Percentiles rank a stretch among this genome's conserved stretches.
Conservation (phyloP, 2,329 filamentous ascomycete genomes). For the Dothistroma pini region DNA sequence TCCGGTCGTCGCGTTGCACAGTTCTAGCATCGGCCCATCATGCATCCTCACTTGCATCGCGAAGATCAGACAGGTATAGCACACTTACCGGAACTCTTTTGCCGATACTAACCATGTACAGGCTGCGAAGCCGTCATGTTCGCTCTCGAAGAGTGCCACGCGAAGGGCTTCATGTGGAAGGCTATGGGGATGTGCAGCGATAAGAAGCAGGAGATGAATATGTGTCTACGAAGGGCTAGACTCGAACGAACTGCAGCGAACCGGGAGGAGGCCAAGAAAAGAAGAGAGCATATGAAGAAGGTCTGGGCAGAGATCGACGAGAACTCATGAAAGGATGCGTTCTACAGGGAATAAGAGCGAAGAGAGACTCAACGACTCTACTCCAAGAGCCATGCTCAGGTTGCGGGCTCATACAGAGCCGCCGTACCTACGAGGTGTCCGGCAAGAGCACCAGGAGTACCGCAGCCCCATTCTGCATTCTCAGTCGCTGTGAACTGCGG, state of each 20-base stretch:
- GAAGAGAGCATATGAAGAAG: constrained; percentile 70
- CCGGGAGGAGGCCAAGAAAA: constrained; percentile 63
- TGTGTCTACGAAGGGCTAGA: constrained; percentile 78
- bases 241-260: constrained; percentile 74
- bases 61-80: constrained; percentile 76
- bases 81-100: not conserved
- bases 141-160: constrained; percentile 93
- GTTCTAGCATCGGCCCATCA: constrained; percentile 38
- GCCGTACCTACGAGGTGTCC: not conserved
- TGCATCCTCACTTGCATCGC: constrained; percentile 98
- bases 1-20: constrained; percentile 10
- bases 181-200: constrained; percentile 85
- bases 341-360: not conserved
- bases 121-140: constrained; percentile 94
- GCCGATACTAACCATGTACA: constrained; percentile 40
- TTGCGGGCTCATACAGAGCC: not conserved
- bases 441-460: too few species aligned
- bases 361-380: not conserved
- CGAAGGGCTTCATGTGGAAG: constrained; percentile 87
- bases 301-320: constrained; percentile 76
- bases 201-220: constrained; percentile 77
- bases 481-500: too few species aligned
- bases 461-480: too few species aligned
- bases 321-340: constrained; percentile 52
- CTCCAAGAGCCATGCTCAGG: not conserved